phyloP scores from a whole-genome alignment of 2,329 filamentous ascomycete species.

The Xylaria sp. region DNA sequence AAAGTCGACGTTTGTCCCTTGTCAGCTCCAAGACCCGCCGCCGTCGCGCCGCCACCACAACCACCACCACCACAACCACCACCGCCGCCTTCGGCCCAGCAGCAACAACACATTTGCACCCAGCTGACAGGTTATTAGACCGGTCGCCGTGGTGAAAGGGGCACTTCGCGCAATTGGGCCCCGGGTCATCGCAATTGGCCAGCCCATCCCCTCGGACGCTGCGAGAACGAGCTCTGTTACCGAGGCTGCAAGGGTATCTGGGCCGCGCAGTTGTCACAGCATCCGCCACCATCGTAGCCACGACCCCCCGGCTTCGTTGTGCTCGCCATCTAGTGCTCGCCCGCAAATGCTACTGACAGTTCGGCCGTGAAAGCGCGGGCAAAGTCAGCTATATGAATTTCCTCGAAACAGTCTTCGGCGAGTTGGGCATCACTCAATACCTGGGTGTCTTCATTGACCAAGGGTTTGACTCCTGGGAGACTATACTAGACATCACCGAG shows the following conservation, averaged over 20 bases:
- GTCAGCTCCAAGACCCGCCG: slow-evolving; percentile 12
- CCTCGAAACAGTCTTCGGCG: slow-evolving; percentile 73
- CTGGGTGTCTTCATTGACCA: slow-evolving; percentile 77
- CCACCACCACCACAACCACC: slow-evolving; percentile 4
- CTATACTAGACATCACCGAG: slow-evolving; percentile 84
- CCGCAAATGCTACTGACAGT: slow-evolving; percentile 32
- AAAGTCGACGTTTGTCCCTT: slow-evolving; percentile 8
- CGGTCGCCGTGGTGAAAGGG: slow-evolving; percentile 38
- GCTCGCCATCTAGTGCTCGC: slow-evolving; percentile 6
- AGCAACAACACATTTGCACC: slow-evolving; percentile 16
- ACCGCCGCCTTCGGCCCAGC: slow-evolving; percentile 25
- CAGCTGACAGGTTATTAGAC: slow-evolving; percentile 49
- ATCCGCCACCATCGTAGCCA: slow-evolving; percentile 1
- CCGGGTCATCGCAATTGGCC: background rate
- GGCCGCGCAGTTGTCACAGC: background rate
- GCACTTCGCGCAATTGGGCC: background rate
- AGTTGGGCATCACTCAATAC: slow-evolving; percentile 83
- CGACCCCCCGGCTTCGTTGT: slow-evolving; percentile 3
- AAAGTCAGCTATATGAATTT: slow-evolving; percentile 64
- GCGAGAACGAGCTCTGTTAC: background rate
- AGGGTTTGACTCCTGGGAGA: slow-evolving; percentile 87
- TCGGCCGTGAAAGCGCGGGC: slow-evolving; percentile 33
- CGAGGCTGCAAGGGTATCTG: background rate
- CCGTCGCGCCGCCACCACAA: slow-evolving; percentile 5
- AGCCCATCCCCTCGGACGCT: background rate